Percentiles rank a stretch among this genome's conserved stretches.
phyloP scores from a whole-genome alignment of 1,284 basidiomycete genomes.

The Moesziomyces sp. region DNA sequence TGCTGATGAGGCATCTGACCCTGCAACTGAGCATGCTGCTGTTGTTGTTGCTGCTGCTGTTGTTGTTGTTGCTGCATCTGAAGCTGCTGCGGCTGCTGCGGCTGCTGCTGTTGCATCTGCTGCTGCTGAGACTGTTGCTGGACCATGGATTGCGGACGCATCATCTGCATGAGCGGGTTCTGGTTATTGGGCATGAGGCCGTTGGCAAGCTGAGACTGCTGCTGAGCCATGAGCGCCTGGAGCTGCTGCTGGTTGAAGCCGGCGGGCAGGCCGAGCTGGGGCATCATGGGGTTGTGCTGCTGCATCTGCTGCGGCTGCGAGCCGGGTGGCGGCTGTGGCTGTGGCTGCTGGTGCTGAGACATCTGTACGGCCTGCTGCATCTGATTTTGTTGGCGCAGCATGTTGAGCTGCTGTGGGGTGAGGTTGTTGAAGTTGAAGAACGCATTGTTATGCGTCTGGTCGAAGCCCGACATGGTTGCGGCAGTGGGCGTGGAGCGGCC shows the following conservation, averaged over 20 bases:
- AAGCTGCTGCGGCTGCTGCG: slow-evolving; percentile 7
- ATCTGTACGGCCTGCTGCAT: slow-evolving; percentile 41
- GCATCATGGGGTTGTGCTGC: slow-evolving; percentile 48
- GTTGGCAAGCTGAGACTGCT: slow-evolving; percentile 39
- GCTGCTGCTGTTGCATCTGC: slow-evolving; percentile 22
- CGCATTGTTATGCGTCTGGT: slow-evolving; percentile 38
- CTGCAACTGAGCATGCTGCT: slow-evolving; percentile 34
- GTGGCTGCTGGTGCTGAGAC: slow-evolving; percentile 32
- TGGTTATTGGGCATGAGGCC: slow-evolving; percentile 36
- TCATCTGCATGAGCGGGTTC: slow-evolving; percentile 39
- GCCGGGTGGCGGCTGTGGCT: slow-evolving; percentile 26
- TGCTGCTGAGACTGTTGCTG: slow-evolving; percentile 33
- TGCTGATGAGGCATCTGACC: slow-evolving; percentile 31
- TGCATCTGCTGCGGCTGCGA: slow-evolving; percentile 40
- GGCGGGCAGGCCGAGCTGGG: slow-evolving; percentile 37
- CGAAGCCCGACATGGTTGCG: slow-evolving; percentile 50
- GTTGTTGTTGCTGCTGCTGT: slow-evolving; percentile 14
- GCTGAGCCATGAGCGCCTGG: slow-evolving; percentile 43
- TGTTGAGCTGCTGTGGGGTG: slow-evolving; percentile 47
- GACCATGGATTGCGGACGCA: slow-evolving; percentile 31
- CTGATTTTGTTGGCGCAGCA: slow-evolving; percentile 48
- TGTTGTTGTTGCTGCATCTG: slow-evolving; percentile 18
- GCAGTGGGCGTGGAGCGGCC: background rate
- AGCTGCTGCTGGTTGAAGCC: slow-evolving; percentile 53
- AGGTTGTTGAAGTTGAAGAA: slow-evolving; percentile 53